A percentile compares a stretch with the other conserved stretches of the same genome.
Conservation (phyloP, 352 stramenopile species). For the Pythium rishiriense region DNA sequence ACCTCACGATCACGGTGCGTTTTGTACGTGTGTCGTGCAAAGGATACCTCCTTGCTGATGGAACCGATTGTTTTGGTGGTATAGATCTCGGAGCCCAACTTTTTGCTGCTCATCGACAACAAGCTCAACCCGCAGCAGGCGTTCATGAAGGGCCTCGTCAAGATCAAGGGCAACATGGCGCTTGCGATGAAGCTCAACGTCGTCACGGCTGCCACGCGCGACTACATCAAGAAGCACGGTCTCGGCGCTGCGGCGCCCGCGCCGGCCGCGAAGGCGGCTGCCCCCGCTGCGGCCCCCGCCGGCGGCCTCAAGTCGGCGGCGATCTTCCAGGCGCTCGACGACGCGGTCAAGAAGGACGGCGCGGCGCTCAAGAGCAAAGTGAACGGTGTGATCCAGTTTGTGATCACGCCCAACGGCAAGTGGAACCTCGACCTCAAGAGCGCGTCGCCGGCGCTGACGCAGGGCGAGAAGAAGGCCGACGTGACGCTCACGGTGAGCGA, state of each 20-base stretch:
- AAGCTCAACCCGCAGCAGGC: slow-evolving; percentile 93
- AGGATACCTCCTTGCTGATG: background rate
- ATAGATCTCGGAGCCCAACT: slow-evolving; percentile 70
- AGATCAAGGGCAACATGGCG: slow-evolving; percentile 95
- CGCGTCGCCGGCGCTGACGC: slow-evolving; percentile 47
- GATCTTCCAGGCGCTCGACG: slow-evolving; percentile 69
- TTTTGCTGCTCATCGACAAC: slow-evolving; percentile 78
- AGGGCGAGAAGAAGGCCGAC: slow-evolving; percentile 71
- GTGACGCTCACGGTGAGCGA: slow-evolving; percentile 76
- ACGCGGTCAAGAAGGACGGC: slow-evolving; percentile 60
- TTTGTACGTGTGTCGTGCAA: too few relatives aligned
- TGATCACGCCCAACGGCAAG: slow-evolving; percentile 67
- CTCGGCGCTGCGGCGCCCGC: slow-evolving; percentile 23
- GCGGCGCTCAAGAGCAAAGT: slow-evolving; percentile 69
- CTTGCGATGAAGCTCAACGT: slow-evolving; percentile 94
- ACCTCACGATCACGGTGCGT: slow-evolving; percentile 68
- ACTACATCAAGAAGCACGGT: slow-evolving; percentile 77
- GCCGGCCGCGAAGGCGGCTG: slow-evolving; percentile 18
- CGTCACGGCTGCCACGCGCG: slow-evolving; percentile 81
- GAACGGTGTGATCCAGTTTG: slow-evolving; percentile 80
- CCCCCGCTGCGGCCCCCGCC: slow-evolving; percentile 11
- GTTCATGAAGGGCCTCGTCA: slow-evolving; percentile 94
- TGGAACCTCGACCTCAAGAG: slow-evolving; percentile 85
- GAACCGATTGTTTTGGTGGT: background rate
- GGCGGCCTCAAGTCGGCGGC: slow-evolving; percentile 58